These are phyloP conservation scores for Musa itinerans DNA, from an alignment of 176 grass and related monocot species.

Conservation along the genomic window DNA sequence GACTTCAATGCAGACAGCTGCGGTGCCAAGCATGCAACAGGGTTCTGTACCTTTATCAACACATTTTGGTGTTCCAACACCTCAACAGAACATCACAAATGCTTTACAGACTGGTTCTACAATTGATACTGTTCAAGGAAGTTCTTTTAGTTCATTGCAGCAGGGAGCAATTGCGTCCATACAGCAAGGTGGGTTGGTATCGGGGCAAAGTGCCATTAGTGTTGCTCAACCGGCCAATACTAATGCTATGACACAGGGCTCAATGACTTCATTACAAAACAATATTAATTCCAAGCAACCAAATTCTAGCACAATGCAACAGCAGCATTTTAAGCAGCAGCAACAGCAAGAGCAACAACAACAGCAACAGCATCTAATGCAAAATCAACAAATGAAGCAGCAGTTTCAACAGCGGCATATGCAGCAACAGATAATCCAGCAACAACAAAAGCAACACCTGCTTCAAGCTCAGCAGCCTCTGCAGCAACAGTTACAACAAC, in stretches of 20 bases:
- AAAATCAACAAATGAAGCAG: conserved; percentile 14
- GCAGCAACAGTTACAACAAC: conserved; percentile 15
- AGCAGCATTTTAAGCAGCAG: conserved; percentile 15
- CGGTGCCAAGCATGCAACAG: conserved; percentile 44
- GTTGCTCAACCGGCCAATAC: conserved; percentile 1
- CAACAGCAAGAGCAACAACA: background rate
- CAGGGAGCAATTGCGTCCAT: conserved; percentile 39
- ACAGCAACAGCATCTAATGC: background rate
- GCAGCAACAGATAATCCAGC: conserved; percentile 5
- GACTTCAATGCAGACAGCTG: conserved; percentile 37
- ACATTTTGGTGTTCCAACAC: conserved; percentile 46
- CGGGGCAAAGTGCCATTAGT: conserved; percentile 1
- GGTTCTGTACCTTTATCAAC: conserved; percentile 36
- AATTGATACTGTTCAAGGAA: conserved; percentile 39
- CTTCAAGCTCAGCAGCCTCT: background rate
- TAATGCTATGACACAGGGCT: background rate
- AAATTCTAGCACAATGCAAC: conserved; percentile 52
- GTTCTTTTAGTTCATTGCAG: conserved; percentile 58
- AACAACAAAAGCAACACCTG: conserved; percentile 17
- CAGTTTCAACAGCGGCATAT: conserved; percentile 6
- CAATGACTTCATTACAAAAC: conserved; percentile 24
- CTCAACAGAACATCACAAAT: conserved; percentile 62
- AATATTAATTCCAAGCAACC: conserved; percentile 50
- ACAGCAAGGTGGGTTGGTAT: conserved; percentile 15
- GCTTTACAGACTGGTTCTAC: conserved; percentile 41